Percentiles rank a stretch among this genome's conserved stretches.
These are phyloP conservation scores for Yamadazyma triangularis DNA, from an alignment of 1,139 yeast species.

Conservation along the genomic window DNA sequence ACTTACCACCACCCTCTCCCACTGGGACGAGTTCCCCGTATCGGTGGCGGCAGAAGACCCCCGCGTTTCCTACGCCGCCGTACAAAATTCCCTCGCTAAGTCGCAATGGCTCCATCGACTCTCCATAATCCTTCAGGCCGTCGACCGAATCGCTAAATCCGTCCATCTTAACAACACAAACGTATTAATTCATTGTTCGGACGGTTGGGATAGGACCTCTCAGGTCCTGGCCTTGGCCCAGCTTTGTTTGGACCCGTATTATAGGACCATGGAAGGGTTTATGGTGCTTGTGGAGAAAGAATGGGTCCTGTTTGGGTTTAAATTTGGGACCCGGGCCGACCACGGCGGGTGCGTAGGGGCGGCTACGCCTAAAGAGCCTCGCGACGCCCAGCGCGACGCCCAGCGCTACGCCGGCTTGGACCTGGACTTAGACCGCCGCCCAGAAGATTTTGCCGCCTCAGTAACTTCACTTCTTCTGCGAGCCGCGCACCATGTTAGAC, in stretches of 20 bases:
- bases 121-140: conserved; percentile 65
- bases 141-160: conserved; percentile 74
- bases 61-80: conserved; percentile 19
- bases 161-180: conserved; percentile 80
- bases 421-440: no score
- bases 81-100: conserved; percentile 49
- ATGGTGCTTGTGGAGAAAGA: conserved; percentile 85
- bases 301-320: conserved; percentile 93
- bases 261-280: conserved; percentile 82
- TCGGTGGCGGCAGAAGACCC: conserved; percentile 12
- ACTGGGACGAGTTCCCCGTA: conserved; percentile 55
- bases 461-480: conserved; percentile 30
- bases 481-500: conserved; percentile 42
- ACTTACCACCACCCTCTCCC: conserved; percentile 58
- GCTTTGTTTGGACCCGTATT: conserved; percentile 85
- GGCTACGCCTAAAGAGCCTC: conserved; percentile 15
- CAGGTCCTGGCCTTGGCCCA: conserved; percentile 84
- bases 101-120: conserved; percentile 81
- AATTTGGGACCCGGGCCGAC: conserved; percentile 80
- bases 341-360: conserved; percentile 55
- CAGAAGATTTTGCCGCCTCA: no score
- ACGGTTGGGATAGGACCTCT: conserved; percentile 98
- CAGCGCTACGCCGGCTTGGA: no score
- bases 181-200: conserved; percentile 87
- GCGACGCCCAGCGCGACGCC: no score